Base-by-base conservation (phyloP, 192 early-diverging fungal species). In the Diversispora eburnea region DNA sequence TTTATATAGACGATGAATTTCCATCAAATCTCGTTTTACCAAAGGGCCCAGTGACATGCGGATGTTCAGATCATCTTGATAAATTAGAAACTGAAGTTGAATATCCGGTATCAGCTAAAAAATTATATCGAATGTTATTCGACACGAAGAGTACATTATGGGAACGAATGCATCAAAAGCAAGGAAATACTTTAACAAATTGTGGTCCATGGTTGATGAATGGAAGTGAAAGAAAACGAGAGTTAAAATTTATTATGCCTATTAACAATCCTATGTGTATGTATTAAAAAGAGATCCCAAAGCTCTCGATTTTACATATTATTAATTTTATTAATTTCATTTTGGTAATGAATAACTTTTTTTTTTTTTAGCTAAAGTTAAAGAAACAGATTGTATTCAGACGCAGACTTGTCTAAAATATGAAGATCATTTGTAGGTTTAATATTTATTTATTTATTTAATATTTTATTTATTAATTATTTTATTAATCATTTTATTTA, bases 261-360 rank as follows among this genome's bases (percentile, higher is more conserved):
- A 84, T 92, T 39, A 91, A 85, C 55, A 88, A 90, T 65, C 88
- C 91, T 9, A 88, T 91, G 84, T 81, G 87, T 88, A 76, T 60
- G 67, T 51, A 59, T 42, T 22, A 33, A 12, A 12, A 58, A 25
- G 9, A 33, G 17, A 25, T 58, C 12, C 12, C 8, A 22, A 22
- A 22, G 20, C 7, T 12, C 25, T 33, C 25, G 25, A 33, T 33
- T 2, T 33, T 33, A 33, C n/a, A n/a, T 33, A 33, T 33, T 33
- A 33, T 33, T 33, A 2, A 33, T 59, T 57, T 22, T 57, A 33
- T 59, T 59, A 1, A 2, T 22, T 33, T 59, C 9, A 25, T 0
- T 5, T 58, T 9, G 57, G 17, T 4, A 4, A 62, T 62, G 22
- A 62, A n/a, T 41, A 62, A 15, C 39, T 43, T 17, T 0, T 22